A percentile compares a stretch with the other conserved stretches of the same genome.
These are phyloP conservation scores for Vanrija pseudolonga DNA, from an alignment of 1,284 basidiomycete genomes.

Conservation along the genomic window DNA sequence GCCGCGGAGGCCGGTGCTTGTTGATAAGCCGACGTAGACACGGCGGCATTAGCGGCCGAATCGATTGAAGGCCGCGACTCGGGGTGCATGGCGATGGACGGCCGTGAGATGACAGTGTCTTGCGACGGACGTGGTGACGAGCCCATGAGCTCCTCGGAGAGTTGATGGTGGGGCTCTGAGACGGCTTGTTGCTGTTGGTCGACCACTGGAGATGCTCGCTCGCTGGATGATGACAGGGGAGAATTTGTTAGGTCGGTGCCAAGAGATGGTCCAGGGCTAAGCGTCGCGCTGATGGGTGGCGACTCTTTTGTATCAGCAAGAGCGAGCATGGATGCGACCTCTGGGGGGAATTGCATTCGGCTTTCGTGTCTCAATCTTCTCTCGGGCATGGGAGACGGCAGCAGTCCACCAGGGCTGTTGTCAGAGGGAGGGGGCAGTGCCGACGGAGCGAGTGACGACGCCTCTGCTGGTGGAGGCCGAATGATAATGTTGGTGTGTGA, in stretches of 20 bases:
- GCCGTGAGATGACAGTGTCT: conserved; percentile 19
- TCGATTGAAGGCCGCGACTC: conserved; percentile 12
- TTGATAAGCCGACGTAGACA: not conserved
- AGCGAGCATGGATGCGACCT: conserved; percentile 42
- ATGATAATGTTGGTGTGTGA: not conserved
- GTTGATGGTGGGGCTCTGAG: not conserved
- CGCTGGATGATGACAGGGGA: too few relatives aligned
- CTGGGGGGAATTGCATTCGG: conserved; percentile 41
- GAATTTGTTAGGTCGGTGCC: not conserved
- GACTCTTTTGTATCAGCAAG: conserved; percentile 34
- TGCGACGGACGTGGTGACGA: conserved; percentile 19
- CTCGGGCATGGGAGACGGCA: conserved; percentile 40
- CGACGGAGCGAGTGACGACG: conserved; percentile 7
- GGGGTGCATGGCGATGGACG: not conserved
- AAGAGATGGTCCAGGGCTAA: not conserved
- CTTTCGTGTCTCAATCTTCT: conserved; percentile 34
- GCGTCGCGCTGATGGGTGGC: not conserved
- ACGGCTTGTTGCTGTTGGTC: not conserved
- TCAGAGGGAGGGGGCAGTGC: conserved; percentile 2
- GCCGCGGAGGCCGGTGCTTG: conserved; percentile 5
- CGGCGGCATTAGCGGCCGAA: not conserved
- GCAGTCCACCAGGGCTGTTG: conserved; percentile 12
- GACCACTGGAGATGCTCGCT: too few relatives aligned
- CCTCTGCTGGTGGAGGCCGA: not conserved
- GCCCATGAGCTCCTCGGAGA: conserved; percentile 10